Conservation (phyloP, 2,329 filamentous ascomycete genomes). For the Calonectria naviculata region DNA sequence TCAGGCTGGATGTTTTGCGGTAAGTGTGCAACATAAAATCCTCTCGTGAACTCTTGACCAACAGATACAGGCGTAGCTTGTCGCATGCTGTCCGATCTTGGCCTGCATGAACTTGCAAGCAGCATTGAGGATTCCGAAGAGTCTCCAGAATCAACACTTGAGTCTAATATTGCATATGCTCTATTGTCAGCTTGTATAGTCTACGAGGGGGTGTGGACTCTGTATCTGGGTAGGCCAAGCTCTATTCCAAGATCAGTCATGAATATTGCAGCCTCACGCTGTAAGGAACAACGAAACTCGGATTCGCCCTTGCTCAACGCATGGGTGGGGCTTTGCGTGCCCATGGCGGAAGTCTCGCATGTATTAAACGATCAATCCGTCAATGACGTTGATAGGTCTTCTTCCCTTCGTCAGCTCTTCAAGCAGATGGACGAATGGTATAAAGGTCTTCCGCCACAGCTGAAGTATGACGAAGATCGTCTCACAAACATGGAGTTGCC, state of each 20-base stretch:
- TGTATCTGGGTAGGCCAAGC: conserved; percentile 25
- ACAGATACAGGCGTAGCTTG: conserved; percentile 18
- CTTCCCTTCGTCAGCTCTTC: not conserved
- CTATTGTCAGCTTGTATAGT: conserved; percentile 19
- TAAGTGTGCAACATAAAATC: not conserved
- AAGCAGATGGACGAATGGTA: conserved; percentile 21
- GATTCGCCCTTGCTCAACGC: conserved; percentile 19
- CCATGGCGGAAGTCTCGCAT: conserved; percentile 20
- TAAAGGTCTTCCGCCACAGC: conserved; percentile 17
- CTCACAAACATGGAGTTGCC: conserved; percentile 16
- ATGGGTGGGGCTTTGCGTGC: conserved; percentile 22
- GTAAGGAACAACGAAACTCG: conserved; percentile 3
- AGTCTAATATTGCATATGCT: conserved; percentile 17
- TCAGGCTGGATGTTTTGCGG: conserved; percentile 26
- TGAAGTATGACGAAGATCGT: conserved; percentile 12
- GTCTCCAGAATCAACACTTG: not conserved
- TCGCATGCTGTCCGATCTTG: conserved; percentile 25
- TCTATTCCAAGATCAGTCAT: conserved; percentile 19
- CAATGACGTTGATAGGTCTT: not conserved
- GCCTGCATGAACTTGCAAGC: conserved; percentile 20
- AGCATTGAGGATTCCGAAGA: not conserved
- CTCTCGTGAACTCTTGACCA: not conserved
- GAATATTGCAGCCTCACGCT: conserved; percentile 9
- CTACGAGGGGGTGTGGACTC: conserved; percentile 21
- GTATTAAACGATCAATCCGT: conserved; percentile 15